These are phyloP conservation scores for Mimosa pudica DNA, from an alignment of 306 rosid genomes.

Conservation along the genomic window DNA sequence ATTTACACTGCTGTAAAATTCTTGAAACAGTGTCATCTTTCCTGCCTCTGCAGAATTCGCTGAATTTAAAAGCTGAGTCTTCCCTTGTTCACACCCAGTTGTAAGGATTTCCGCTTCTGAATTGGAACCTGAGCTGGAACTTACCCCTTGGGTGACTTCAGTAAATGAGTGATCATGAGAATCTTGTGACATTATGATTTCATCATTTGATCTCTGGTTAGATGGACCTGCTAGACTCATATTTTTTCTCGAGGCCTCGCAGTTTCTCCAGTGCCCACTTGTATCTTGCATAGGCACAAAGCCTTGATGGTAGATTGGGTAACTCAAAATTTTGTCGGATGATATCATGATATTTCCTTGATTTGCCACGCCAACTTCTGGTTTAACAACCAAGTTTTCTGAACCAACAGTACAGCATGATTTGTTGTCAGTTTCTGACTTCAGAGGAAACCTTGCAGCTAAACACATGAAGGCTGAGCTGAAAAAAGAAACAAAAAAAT, in stretches of 20 bases:
- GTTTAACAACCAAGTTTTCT: constrained; percentile 44
- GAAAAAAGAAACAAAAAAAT: constrained; percentile 43
- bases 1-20: constrained; percentile 55
- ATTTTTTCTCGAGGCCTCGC: constrained; percentile 39
- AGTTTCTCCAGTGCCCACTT: constrained; percentile 42
- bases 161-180: constrained; percentile 76
- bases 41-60: constrained; percentile 43
- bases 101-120: constrained; percentile 67
- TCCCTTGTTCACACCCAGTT: constrained; percentile 40
- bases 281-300: constrained; percentile 42
- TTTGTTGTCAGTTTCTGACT: constrained; percentile 43
- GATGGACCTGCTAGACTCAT: constrained; percentile 38
- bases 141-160: constrained; percentile 51
- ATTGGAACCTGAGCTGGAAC: constrained; percentile 60
- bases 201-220: constrained; percentile 60
- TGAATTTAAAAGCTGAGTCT: constrained; percentile 40
- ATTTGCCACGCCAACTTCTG: constrained; percentile 50
- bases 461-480: constrained; percentile 98
- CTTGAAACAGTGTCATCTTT: constrained; percentile 47
- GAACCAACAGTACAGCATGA: constrained; percentile 41
- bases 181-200: constrained; percentile 73
- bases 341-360: constrained; percentile 50
- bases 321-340: constrained; percentile 35
- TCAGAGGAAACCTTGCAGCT: constrained; percentile 76
- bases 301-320: constrained; percentile 46